A percentile compares a stretch with the other conserved stretches of the same genome.
Evolutionary conservation across 2,329 filamentous ascomycete genomes (phyloP).

Genomic region (Cordyceps sp.): DNA sequence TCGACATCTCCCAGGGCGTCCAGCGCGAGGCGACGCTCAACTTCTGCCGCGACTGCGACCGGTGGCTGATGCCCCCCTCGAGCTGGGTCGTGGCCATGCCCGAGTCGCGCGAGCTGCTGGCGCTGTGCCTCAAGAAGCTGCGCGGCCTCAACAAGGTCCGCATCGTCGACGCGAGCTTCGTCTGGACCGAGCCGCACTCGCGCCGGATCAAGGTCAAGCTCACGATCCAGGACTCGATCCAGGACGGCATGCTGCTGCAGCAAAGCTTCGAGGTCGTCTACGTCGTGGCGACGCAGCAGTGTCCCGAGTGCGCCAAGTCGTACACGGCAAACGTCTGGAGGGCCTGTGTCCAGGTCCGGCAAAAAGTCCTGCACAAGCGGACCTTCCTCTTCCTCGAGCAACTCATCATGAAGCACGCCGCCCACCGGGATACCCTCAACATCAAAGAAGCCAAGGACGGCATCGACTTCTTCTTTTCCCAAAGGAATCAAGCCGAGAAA

Average conservation of each 20-base stretch:
- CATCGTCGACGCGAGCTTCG: constrained; percentile 89
- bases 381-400: constrained; percentile 63
- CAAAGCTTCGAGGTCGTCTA: constrained; percentile 94
- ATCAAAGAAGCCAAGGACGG: constrained; percentile 96
- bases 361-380: constrained; percentile 93
- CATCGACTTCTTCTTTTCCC: constrained; percentile 87
- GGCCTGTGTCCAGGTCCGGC: constrained; percentile 82
- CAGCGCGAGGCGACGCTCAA: constrained; percentile 81
- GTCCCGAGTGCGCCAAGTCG: constrained; percentile 85
- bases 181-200: constrained; percentile 98
- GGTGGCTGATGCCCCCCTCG: constrained; percentile 74
- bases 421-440: constrained; percentile 87
- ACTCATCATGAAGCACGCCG: constrained; percentile 84
- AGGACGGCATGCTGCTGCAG: constrained; percentile 55
- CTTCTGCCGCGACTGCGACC: constrained; percentile 86
- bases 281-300: constrained; percentile 81
- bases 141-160: constrained; percentile 75
- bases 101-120: constrained; percentile 84
- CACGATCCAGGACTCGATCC: constrained; percentile 62
- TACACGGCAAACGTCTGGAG: constrained; percentile 95
- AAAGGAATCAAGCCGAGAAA: constrained; percentile 79
- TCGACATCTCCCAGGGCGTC: constrained; percentile 84
- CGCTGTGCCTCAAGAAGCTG: constrained; percentile 78
- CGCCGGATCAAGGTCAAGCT: constrained; percentile 86
- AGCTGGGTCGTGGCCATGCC: constrained; percentile 74